Conservation (phyloP, 2,329 filamentous ascomycete species). For the Neobulgaria alba region DNA sequence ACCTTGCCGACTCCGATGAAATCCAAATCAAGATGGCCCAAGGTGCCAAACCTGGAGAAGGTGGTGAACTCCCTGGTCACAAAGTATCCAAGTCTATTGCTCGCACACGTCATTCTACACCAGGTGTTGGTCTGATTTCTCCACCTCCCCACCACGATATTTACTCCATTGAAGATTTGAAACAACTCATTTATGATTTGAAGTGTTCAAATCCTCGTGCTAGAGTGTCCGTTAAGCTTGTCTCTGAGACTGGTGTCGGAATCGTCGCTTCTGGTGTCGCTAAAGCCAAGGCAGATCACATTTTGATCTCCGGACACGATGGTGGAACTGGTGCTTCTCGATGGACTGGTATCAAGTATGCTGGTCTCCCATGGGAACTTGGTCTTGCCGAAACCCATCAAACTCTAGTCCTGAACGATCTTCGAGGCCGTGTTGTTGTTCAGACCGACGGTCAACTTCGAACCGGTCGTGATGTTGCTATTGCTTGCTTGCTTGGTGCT, state of each 20-base stretch:
- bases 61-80: conserved; percentile 92
- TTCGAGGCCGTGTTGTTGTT: conserved; percentile 89
- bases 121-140: conserved; percentile 91
- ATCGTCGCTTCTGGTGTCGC: conserved; percentile 96
- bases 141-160: conserved; percentile 97
- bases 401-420: conserved; percentile 88
- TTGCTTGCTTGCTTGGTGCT: conserved; percentile 91
- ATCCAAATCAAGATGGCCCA: conserved; percentile 99
- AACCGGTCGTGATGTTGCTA: conserved; percentile 87
- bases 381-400: conserved; percentile 96
- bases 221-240: conserved; percentile 91
- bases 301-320: conserved; percentile 92
- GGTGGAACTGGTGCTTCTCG: conserved; percentile 93
- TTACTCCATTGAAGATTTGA: conserved; percentile 96
- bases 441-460: conserved; percentile 93
- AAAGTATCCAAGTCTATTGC: conserved; percentile 94
- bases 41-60: conserved; percentile 94
- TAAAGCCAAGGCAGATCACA: conserved; percentile 95
- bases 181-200: conserved; percentile 94
- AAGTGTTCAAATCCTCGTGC: conserved; percentile 93
- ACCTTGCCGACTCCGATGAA: conserved; percentile 90
- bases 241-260: conserved; percentile 94
- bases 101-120: conserved; percentile 89
- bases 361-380: conserved; percentile 91
- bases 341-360: conserved; percentile 99